These are phyloP conservation scores for Bothriochloa decipiens DNA, from an alignment of 176 grass and related monocot species.

Conservation along the genomic window DNA sequence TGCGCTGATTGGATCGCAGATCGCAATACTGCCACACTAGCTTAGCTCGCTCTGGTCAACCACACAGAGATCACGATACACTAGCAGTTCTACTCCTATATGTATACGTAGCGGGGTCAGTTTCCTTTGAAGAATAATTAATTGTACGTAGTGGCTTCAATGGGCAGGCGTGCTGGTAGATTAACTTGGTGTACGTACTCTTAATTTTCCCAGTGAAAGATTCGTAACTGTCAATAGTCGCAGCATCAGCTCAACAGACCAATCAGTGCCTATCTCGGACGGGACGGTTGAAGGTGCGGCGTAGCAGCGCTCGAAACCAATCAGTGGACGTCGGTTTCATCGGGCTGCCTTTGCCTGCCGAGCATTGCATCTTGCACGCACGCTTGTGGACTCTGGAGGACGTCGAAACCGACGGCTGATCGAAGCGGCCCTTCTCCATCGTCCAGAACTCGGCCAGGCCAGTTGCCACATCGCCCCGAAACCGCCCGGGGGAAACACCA, in stretches of 20 bases:
- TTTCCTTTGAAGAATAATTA: background rate
- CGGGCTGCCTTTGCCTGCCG: background rate
- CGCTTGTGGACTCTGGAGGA: background rate
- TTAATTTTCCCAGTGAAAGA: background rate
- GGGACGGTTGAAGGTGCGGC: background rate
- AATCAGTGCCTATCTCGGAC: too few species aligned
- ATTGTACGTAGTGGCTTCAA: background rate
- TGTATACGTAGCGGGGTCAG: background rate
- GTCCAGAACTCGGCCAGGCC: background rate
- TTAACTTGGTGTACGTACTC: too few species aligned
- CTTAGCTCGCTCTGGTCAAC: background rate
- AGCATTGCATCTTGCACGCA: background rate
- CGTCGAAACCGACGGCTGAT: background rate
- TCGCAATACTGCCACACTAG: background rate
- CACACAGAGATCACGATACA: background rate
- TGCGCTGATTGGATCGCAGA: background rate
- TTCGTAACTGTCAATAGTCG: background rate
- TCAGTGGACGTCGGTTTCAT: slow-evolving; percentile 31
- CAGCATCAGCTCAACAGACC: background rate
- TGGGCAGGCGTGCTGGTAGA: background rate
- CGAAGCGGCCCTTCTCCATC: background rate
- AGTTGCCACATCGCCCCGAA: background rate
- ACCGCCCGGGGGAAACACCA: background rate
- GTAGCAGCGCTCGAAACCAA: background rate
- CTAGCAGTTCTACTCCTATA: background rate